These are phyloP conservation scores for Saccharomycopsis sp. DNA, from an alignment of 805 yeast genomes.

Conservation along the genomic window DNA sequence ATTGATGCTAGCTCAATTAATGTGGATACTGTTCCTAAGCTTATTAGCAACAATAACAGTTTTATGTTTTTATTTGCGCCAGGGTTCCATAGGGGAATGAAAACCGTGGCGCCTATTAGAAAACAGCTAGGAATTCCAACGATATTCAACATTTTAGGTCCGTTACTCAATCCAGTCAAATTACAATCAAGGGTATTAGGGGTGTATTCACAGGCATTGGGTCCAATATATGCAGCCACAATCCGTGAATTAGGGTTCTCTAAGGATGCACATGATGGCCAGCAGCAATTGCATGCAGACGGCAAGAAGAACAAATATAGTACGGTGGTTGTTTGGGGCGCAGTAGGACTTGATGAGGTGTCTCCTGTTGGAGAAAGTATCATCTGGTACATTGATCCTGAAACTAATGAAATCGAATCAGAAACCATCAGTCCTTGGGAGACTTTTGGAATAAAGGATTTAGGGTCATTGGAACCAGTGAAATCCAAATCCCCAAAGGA, in stretches of 20 bases:
- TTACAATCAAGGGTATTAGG: constrained; percentile 78
- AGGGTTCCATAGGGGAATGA: constrained; percentile 90
- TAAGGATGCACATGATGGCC: constrained; percentile 28
- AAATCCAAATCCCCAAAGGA: constrained; percentile 81
- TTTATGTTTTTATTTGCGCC: constrained; percentile 86
- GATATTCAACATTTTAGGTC: constrained; percentile 90
- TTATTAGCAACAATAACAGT: constrained; percentile 30
- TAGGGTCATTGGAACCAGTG: constrained; percentile 59
- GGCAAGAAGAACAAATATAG: constrained; percentile 17
- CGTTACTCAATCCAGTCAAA: constrained; percentile 87
- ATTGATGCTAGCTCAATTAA: constrained; percentile 72
- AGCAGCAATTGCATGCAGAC: background rate
- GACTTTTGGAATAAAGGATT: constrained; percentile 62
- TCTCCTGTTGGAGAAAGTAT: constrained; percentile 81
- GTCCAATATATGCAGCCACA: constrained; percentile 79
- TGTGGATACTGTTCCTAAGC: constrained; percentile 48
- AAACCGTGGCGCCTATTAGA: constrained; percentile 70
- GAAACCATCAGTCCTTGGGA: constrained; percentile 59
- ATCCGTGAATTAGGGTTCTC: constrained; percentile 54
- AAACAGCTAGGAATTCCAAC: constrained; percentile 81
- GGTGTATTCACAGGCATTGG: constrained; percentile 74
- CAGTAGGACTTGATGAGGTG: constrained; percentile 86
- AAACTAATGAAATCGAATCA: constrained; percentile 36
- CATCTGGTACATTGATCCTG: constrained; percentile 63
- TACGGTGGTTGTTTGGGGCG: constrained; percentile 91